phyloP scores from a whole-genome alignment of 495 filamentous ascomycete species.

The Xylaria flabelliformis region DNA sequence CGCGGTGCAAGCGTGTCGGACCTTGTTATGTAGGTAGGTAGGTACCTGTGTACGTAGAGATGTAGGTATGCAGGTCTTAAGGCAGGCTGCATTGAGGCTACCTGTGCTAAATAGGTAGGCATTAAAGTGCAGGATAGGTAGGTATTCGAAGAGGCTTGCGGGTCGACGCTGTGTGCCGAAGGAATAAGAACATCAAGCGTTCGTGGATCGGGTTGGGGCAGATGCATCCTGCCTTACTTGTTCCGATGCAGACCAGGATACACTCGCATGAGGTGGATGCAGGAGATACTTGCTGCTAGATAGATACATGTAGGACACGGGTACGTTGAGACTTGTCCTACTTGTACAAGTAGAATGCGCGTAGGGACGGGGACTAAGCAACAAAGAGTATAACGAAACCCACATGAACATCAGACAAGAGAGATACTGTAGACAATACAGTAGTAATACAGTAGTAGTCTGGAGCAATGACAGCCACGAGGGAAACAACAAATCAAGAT shows the following conservation, averaged over 20 bases:
- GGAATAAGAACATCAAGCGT: constrained; percentile 24
- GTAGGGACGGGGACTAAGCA: neutral
- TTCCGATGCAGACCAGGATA: constrained; percentile 27
- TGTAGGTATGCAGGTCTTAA: constrained; percentile 34
- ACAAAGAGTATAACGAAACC: neutral
- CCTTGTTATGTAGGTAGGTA: constrained; percentile 26
- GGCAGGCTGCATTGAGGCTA: constrained; percentile 34
- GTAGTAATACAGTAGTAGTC: neutral
- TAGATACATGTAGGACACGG: neutral
- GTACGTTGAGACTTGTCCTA: constrained; percentile 1
- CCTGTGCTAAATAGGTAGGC: constrained; percentile 8
- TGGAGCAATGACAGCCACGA: neutral
- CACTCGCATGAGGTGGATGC: constrained; percentile 26
- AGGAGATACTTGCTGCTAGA: neutral
- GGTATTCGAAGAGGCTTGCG: constrained; percentile 34
- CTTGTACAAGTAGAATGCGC: neutral
- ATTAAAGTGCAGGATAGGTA: constrained; percentile 29
- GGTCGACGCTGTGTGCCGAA: constrained; percentile 32
- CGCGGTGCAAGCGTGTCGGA: constrained; percentile 17
- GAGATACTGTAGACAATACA: too few species aligned
- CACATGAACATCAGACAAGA: neutral
- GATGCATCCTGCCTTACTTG: constrained; percentile 11
- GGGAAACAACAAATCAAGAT: neutral
- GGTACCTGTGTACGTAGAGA: constrained; percentile 19
- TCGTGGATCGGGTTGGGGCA: constrained; percentile 29